Evolutionary conservation across 768 basidiomycete genomes (phyloP).

Genomic region (Podaxis sp.): DNA sequence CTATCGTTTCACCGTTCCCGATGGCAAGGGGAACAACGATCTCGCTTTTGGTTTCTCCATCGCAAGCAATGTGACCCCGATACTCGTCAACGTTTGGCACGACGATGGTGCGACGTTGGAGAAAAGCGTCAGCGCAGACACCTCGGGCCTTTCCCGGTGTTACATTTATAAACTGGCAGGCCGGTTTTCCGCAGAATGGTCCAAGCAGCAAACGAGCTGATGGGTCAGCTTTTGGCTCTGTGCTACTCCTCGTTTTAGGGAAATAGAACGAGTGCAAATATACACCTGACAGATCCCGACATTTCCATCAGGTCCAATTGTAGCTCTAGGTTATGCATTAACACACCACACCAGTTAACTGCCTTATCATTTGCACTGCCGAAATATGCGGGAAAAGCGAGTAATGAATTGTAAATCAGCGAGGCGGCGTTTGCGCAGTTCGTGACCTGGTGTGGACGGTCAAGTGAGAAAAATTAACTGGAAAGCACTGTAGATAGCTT

Average conservation of each 20-base stretch:
- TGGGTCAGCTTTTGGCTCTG: conserved; percentile 19
- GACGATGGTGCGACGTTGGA: conserved; percentile 54
- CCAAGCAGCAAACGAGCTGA: conserved; percentile 59
- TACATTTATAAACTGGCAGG: conserved; percentile 79
- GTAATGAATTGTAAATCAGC: conserved; percentile 75
- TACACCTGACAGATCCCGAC: conserved; percentile 61
- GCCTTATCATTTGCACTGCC: conserved; percentile 59
- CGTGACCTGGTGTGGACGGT: conserved; percentile 55
- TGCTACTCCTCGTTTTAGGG: conserved; percentile 40
- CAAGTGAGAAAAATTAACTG: conserved; percentile 3
- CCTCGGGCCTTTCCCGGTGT: conserved; percentile 58
- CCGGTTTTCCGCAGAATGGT: conserved; percentile 90
- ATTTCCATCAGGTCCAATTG: not conserved
- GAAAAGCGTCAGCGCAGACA: conserved; percentile 83
- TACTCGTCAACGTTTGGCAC: conserved; percentile 78
- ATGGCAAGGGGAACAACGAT: conserved; percentile 79
- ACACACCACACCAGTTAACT: conserved; percentile 94
- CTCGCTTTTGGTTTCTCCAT: conserved; percentile 87
- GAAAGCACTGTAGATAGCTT: not conserved
- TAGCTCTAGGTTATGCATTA: not conserved
- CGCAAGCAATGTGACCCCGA: conserved; percentile 94
- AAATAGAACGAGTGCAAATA: conserved; percentile 72
- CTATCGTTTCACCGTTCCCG: conserved; percentile 36
- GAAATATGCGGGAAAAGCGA: conserved; percentile 64
- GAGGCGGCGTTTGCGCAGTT: conserved; percentile 85